Evolutionary conservation across 2,329 filamentous ascomycete genomes (phyloP), one percentile per base, ranked within the genome.

Genomic region (Atkinsonella hypoxylon): DNA sequence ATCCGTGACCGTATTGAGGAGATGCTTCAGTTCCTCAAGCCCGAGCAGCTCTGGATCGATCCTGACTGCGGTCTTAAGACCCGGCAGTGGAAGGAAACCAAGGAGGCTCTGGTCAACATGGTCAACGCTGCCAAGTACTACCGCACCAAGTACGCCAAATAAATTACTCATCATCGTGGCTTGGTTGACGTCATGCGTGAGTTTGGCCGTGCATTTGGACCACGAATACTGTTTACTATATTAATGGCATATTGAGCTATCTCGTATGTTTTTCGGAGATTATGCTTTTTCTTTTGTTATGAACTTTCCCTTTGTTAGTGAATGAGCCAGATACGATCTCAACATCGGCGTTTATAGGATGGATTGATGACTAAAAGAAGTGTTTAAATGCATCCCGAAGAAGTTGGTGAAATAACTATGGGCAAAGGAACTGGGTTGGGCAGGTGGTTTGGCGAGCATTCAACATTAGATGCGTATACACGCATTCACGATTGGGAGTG

Each of bases 21-120:
- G 85, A 97, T 97, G 93, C 83, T 98, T 59, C 79, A 87, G 74
- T 90, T 89, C 81, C 87, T 97, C 74, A 91, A 89, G 81, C 90
- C 90, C 53, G 89, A 96, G 67, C 93, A 98, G 82, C 88, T 98
- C 70, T 98, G 93, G 93, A 88, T 97, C 76, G 91, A 98, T 80
- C 93, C 93, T 61, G 93, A 98, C 78, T 98, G 93, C 68, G 93
- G 93, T 78, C 83, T 98, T 54, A 98, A 98, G 89, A 98, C 93
- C 62, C 87, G 93, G 64, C 87, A 95, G 78, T 97, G 93, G 91
- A 82, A 86, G 72, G 91, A 98, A 83, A 95, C 90, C 72, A 97
- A 96, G 85, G 89, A 89, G 67, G 88, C 91, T 53, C 77, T 98
- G 67, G 76, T 76, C 76, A 95, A 96, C 84, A 86, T 98, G 89